phyloP scores from a whole-genome alignment of 2,329 filamentous ascomycete genomes.

The Emergomyces orientalis region DNA sequence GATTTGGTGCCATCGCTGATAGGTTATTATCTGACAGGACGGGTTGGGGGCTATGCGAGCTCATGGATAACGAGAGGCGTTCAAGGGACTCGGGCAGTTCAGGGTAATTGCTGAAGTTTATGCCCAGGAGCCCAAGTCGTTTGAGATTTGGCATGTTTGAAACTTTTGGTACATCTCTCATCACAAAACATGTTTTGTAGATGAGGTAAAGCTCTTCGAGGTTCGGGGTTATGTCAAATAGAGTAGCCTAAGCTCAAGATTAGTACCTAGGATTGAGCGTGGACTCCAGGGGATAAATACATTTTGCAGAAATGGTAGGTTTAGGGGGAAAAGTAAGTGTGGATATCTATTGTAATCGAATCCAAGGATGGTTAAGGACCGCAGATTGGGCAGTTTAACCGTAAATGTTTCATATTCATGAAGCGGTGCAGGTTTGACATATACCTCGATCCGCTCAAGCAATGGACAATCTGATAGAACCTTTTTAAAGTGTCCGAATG shows the following conservation, averaged over 20 bases:
- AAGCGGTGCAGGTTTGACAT: not conserved
- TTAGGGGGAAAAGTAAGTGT: not conserved
- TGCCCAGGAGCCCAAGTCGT: conserved; percentile 23
- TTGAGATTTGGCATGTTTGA: conserved; percentile 16
- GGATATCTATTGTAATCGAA: not conserved
- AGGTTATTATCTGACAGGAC: conserved; percentile 5
- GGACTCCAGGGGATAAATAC: not conserved
- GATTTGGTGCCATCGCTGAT: conserved; percentile 18
- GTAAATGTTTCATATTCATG: conserved; percentile 4
- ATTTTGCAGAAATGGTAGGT: conserved; percentile 2
- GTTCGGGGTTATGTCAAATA: conserved; percentile 20
- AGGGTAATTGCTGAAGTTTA: conserved; percentile 17
- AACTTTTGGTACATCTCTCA: not conserved
- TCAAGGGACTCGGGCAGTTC: conserved; percentile 24
- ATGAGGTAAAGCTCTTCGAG: conserved; percentile 28
- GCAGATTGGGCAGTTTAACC: conserved; percentile 4
- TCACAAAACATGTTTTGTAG: not conserved
- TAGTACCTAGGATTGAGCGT: not conserved
- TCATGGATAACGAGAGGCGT: conserved; percentile 20
- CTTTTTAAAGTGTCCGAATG: conserved; percentile 8
- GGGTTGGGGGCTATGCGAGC: not conserved
- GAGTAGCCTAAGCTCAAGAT: conserved; percentile 11
- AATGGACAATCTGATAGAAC: conserved; percentile 14
- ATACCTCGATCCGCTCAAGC: conserved; percentile 16
- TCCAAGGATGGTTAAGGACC: conserved; percentile 1